A percentile compares a stretch with the other conserved stretches of the same genome.
Evolutionary conservation across 2,329 filamentous ascomycete species (phyloP).

Genomic region (Aspergillaceae sp.): DNA sequence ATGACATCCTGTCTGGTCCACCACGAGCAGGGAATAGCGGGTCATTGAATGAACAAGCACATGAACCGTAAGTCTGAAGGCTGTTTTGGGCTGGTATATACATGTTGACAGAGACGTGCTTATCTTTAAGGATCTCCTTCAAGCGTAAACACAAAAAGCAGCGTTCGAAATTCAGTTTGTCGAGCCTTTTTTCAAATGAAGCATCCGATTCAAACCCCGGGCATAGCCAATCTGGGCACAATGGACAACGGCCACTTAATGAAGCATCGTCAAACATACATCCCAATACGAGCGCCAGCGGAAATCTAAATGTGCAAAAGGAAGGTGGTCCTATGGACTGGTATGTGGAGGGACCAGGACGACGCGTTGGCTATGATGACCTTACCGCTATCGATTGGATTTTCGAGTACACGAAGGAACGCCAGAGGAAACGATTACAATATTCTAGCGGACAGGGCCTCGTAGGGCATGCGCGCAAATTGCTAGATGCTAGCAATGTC

Average conservation of each 20-base stretch:
- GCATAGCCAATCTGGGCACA: slow-evolving; percentile 13
- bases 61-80: slow-evolving; percentile 26
- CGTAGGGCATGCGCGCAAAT: slow-evolving; percentile 60
- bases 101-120: slow-evolving; percentile 1
- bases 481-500: slow-evolving; percentile 79
- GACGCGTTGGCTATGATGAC: slow-evolving; percentile 89
- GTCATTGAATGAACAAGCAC: slow-evolving; percentile 21
- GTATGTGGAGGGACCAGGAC: slow-evolving; percentile 81
- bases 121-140: slow-evolving; percentile 29
- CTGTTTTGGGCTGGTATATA: neutral
- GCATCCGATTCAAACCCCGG: slow-evolving; percentile 17
- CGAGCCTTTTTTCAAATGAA: slow-evolving; percentile 29
- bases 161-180: slow-evolving; percentile 31
- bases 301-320: slow-evolving; percentile 26
- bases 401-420: slow-evolving; percentile 95
- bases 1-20: slow-evolving; percentile 12
- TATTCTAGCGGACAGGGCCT: slow-evolving; percentile 61
- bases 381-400: slow-evolving; percentile 99
- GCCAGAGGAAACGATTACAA: slow-evolving; percentile 73
- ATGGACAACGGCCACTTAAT: slow-evolving; percentile 12
- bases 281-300: slow-evolving; percentile 13
- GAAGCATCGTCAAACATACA: slow-evolving; percentile 16
- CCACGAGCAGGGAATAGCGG: slow-evolving; percentile 16
- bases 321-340: slow-evolving; percentile 55
- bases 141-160: slow-evolving; percentile 35